Base-by-base conservation (phyloP, 257 asterid genomes). In the Misopates orontium region DNA sequence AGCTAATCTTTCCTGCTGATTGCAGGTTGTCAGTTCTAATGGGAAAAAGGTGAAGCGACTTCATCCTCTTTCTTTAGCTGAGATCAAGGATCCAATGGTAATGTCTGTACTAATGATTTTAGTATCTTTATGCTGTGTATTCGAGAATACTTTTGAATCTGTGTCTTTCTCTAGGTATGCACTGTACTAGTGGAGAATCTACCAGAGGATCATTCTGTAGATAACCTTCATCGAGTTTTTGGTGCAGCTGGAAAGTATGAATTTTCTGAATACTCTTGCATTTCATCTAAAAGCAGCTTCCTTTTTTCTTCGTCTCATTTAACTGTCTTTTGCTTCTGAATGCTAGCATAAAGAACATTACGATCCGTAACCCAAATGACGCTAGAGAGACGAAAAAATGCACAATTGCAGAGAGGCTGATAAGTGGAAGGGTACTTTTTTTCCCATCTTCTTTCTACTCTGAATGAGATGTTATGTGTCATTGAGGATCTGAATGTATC, bases 111-210 rank as follows among this genome's bases (percentile, higher is more conserved):
- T 53, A 44, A 42, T 66, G 28, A 25, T 18, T 65, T 45, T 72
- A 54, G 44, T 64, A 21, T 47, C 20, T 72, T 45, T 69, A 20
- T 56, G 48, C 21, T 59, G n/a, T n/a, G 1, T 58, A 24, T 18
- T 42, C 47, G 32, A 0, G 25, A 57, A 62, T n/a, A 50, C 20
- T 41, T 53, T 69, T 39, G 40, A 61, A 23, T 50, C 63, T 61
- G 60, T 39, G 32, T 75, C 23, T 22, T 69, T 59, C 39, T 18
- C 58, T 84, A 94, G 99, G 71, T 78, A 49, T 86, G 99, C 92
- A 90, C 97, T 64, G 92, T 94, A 57, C 74, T 90, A 80, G 96
- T 88, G 78, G 99, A 90, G 83, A 94, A 94, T 84, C 83, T 94
- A 64, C 99, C 99, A 1, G 91, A 83, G 57, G 95, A 94, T 78